Base-by-base conservation (phyloP, 2,329 filamentous ascomycete genomes). In the Fusarium papillatum region DNA sequence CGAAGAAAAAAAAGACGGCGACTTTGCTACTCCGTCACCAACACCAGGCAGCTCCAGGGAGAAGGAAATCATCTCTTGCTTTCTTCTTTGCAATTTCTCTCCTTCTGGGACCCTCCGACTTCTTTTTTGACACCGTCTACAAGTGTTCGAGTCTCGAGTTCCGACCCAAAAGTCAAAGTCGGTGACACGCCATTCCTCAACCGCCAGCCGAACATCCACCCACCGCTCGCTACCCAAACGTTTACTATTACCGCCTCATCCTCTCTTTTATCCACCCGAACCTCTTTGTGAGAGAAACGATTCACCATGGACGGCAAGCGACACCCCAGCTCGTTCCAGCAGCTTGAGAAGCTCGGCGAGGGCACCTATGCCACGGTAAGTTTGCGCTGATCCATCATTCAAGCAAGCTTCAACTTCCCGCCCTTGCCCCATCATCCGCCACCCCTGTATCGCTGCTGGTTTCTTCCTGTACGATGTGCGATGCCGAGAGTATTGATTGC, bases 311-410 rank as follows among this genome's bases (percentile, higher is more conserved):
- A 98, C 86, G 94, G 95, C 82, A 95, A 97, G 84, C 90, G 94
- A 81, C 95, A 98, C 82, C 96, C 96, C 68, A 98, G 94, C 87
- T 98, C 96, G 74, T 99, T 99, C 89, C 96, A 98, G 90, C 97
- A 98, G 92, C 91, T 98, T 84, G 97, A 99, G 87, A 99, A 96
- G 94, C 91, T 99, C 78, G 97, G 97, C 81, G 97, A 99, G 88
- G 97, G 97, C 73, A 99, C 97, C 38, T 99, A 99, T 91, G 97
- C 97, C 39, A 99, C 97, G 39, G 97, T 98, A 89, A 81, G 92
- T 78, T 55, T 50, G 26, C 29, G 26, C 16, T 38, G 41, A 64
- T 64, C 61, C 26, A 50, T 57, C 36, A 34, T 34, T 34, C 31
- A 34, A 34, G 31, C 31, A 60, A 53, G 41, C 39, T 22, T 46